phyloP scores from a whole-genome alignment of 2,329 filamentous ascomycete genomes.

The Cryoendolithus antarcticus region DNA sequence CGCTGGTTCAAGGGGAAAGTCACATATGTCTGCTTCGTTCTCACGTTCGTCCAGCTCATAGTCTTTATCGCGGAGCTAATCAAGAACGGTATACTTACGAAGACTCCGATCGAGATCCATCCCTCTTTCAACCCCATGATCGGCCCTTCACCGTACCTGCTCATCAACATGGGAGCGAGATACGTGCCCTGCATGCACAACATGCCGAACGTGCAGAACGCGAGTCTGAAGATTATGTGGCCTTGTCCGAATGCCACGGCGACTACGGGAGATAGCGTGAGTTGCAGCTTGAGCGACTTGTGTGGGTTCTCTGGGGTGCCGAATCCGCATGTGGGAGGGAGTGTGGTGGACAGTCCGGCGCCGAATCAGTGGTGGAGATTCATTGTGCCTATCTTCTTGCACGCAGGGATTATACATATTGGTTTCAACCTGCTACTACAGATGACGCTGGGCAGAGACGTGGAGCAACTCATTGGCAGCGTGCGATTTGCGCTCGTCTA shows the following conservation, averaged over 20 bases:
- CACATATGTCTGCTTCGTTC: conserved; percentile 71
- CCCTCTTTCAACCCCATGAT: conserved; percentile 96
- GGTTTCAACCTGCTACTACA: conserved; percentile 91
- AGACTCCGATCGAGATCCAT: conserved; percentile 63
- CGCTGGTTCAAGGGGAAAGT: conserved; percentile 46
- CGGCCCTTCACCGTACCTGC: conserved; percentile 74
- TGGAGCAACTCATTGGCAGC: conserved; percentile 81
- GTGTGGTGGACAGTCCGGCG: conserved; percentile 44
- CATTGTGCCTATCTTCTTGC: conserved; percentile 89
- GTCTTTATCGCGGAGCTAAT: conserved; percentile 86
- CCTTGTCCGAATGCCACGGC: conserved; percentile 64
- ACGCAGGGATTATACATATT: conserved; percentile 88
- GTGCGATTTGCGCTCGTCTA: conserved; percentile 86
- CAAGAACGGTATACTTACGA: conserved; percentile 62
- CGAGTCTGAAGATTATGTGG: conserved; percentile 47
- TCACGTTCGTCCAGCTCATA: conserved; percentile 63
- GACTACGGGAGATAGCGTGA: conserved; percentile 44
- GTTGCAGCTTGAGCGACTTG: conserved; percentile 63
- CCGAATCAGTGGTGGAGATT: conserved; percentile 97
- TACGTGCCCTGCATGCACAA: conserved; percentile 94
- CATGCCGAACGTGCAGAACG: conserved; percentile 43
- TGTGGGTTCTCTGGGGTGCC: conserved; percentile 74
- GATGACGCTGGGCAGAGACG: conserved; percentile 77
- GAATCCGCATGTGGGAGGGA: conserved; percentile 41
- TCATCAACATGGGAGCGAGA: conserved; percentile 94